Evolutionary conservation across 2,329 filamentous ascomycete species (phyloP), one percentile per base, ranked within the genome.

Genomic region (Aquanectria penicillioides): DNA sequence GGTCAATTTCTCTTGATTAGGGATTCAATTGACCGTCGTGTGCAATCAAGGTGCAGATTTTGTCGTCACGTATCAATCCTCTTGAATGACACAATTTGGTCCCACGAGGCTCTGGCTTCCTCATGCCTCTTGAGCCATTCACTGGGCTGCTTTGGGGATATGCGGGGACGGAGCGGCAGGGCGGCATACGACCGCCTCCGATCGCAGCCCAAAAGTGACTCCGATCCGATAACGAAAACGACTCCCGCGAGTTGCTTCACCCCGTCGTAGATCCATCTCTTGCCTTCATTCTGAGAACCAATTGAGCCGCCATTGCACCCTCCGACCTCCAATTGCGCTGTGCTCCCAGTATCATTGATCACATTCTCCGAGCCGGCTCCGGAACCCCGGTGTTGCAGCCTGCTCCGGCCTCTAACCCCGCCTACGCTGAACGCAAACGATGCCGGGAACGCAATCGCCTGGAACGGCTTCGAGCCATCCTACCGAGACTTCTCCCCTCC

Each of bases 401-500:
- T 8, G 46, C 20, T 41, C 17, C 52, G 22, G 52, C 43, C 20
- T n/a, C n/a, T n/a, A 41, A 36, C 43, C 43, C 50, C 20, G 25
- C 41, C 17, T 50, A 23, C 37, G n/a, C 36, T 18, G 47, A 28
- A 33, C 15, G 25, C 20, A 41, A 36, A 41, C 25, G 7, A 69
- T 69, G 66, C 40, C 63, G n/a, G 57, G 23, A 33, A 26, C 33
- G 20, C 31, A 22, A 11, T 22, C 46, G 9, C 56, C 57, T 6
- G 36, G 22, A 4, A 25, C 12, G 33, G 47, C 38, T 13, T 34
- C 40, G 22, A 44, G 17, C 18, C 43, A 46, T 28, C 60, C 58
- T 9, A 61, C 66, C 7, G 72, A 74, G 51, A 64, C 54, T 10
- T 73, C 71, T 4, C 70, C 73, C 7, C 67, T 75, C 22, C 62